These are phyloP conservation scores for Glutinoglossum americanum DNA, from an alignment of 495 filamentous ascomycete species.

Conservation along the genomic window DNA sequence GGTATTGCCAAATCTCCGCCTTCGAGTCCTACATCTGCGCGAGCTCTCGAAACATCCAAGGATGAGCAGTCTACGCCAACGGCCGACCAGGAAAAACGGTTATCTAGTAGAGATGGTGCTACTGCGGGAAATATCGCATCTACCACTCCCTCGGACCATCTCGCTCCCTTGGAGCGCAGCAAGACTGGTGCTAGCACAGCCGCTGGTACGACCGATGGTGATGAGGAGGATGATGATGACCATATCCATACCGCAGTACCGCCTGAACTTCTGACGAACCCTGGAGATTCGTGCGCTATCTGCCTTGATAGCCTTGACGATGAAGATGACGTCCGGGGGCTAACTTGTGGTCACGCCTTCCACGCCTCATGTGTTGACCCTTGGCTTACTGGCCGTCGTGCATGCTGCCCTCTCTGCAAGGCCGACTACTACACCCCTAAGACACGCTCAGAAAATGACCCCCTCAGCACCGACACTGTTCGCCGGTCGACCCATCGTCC, in stretches of 20 bases:
- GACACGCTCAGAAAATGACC: slow-evolving; percentile 37
- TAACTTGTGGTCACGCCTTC: slow-evolving; percentile 92
- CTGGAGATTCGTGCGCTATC: slow-evolving; percentile 93
- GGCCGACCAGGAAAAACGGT: background rate
- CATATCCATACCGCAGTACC: slow-evolving; percentile 66
- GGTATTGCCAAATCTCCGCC: background rate
- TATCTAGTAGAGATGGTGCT: background rate
- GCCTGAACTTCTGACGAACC: slow-evolving; percentile 58
- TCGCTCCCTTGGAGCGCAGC: background rate
- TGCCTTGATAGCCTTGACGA: slow-evolving; percentile 88
- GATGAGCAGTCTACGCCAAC: background rate
- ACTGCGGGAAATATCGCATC: background rate
- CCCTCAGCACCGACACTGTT: slow-evolving; percentile 1
- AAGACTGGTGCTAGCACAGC: background rate
- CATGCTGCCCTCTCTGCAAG: slow-evolving; percentile 94
- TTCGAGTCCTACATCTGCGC: background rate
- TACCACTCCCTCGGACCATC: background rate
- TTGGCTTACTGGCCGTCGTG: slow-evolving; percentile 80
- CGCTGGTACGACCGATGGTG: slow-evolving; percentile 21
- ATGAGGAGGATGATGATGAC: slow-evolving; percentile 64
- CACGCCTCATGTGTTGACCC: slow-evolving; percentile 87
- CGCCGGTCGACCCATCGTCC: background rate
- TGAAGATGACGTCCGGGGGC: slow-evolving; percentile 81
- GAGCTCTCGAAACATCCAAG: background rate
- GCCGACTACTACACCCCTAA: slow-evolving; percentile 89